These are phyloP conservation scores for Ormosia semicastrata DNA, from an alignment of 306 rosid genomes.

Conservation along the genomic window DNA sequence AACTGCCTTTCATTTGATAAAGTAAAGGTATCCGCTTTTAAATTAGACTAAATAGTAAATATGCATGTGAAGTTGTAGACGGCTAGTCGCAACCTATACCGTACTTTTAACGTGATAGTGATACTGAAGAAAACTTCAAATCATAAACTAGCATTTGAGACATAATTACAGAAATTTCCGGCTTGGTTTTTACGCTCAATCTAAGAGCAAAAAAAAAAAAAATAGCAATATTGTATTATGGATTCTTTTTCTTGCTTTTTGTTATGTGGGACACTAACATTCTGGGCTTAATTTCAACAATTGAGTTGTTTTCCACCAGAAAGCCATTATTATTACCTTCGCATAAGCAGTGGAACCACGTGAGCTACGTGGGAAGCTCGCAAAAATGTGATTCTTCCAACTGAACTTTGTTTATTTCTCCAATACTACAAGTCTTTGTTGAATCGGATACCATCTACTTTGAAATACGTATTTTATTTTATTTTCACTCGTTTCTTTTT, in stretches of 20 bases:
- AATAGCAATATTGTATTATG: neutral
- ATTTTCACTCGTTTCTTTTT: neutral
- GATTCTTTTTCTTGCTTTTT: neutral
- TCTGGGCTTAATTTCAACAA: slow-evolving; percentile 17
- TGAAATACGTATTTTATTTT: neutral
- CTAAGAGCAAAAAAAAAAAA: neutral
- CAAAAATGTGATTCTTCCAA: slow-evolving; percentile 14
- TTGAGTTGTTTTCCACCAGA: slow-evolving; percentile 26
- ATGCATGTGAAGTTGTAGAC: too few relatives aligned
- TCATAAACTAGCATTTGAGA: neutral
- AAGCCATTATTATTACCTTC: slow-evolving; percentile 6
- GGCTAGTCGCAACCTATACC: neutral
- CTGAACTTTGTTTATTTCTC: neutral
- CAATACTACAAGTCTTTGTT: slow-evolving; percentile 1
- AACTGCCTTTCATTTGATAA: neutral
- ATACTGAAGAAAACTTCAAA: neutral
- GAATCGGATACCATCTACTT: slow-evolving; percentile 32
- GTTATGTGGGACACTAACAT: neutral
- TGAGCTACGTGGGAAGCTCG: neutral
- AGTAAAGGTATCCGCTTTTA: neutral
- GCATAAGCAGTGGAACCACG: neutral
- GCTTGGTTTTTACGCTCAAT: neutral
- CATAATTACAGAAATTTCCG: neutral
- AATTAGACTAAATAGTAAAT: neutral
- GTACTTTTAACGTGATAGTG: neutral